Conservation (phyloP, 352 stramenopile genomes). For the Globisporangium paddicum region DNA sequence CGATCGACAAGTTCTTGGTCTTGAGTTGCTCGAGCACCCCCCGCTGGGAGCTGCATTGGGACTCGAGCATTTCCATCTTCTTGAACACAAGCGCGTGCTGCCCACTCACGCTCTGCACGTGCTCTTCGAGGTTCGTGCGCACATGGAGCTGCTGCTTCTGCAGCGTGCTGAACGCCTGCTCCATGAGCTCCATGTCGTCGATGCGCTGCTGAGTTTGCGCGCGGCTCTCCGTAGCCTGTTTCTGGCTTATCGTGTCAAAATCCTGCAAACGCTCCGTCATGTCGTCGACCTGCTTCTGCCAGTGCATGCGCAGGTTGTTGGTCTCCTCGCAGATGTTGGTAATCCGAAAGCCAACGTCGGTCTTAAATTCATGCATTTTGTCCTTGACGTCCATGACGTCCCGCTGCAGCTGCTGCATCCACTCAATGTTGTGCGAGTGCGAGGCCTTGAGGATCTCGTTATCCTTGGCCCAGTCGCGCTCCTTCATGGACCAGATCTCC, state of each 20-base stretch:
- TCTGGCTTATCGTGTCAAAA: constrained; percentile 38
- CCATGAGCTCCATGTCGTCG: constrained; percentile 72
- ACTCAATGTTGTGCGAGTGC: constrained; percentile 80
- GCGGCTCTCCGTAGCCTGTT: constrained; percentile 35
- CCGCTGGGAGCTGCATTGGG: constrained; percentile 29
- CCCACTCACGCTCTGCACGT: constrained; percentile 31
- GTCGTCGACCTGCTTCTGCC: constrained; percentile 67
- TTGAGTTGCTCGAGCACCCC: constrained; percentile 41
- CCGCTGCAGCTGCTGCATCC: constrained; percentile 83
- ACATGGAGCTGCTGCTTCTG: constrained; percentile 63
- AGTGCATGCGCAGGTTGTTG: constrained; percentile 59
- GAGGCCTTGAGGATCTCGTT: constrained; percentile 82
- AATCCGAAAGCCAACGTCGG: constrained; percentile 44
- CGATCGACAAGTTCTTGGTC: constrained; percentile 43
- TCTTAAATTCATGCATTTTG: constrained; percentile 59
- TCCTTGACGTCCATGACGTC: constrained; percentile 81
- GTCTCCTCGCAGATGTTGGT: constrained; percentile 59
- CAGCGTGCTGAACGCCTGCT: constrained; percentile 60
- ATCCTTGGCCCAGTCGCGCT: constrained; percentile 83
- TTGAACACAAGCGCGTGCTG: constrained; percentile 41
- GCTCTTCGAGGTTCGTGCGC: constrained; percentile 47
- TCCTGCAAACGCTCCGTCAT: constrained; percentile 54
- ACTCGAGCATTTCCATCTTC: constrained; percentile 57
- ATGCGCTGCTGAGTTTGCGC: constrained; percentile 47
- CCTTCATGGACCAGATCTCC: constrained; percentile 76